Percentiles rank a stretch among this genome's conserved stretches.
phyloP scores from a whole-genome alignment of 257 asterid genomes.

The Primulina tabacum region DNA sequence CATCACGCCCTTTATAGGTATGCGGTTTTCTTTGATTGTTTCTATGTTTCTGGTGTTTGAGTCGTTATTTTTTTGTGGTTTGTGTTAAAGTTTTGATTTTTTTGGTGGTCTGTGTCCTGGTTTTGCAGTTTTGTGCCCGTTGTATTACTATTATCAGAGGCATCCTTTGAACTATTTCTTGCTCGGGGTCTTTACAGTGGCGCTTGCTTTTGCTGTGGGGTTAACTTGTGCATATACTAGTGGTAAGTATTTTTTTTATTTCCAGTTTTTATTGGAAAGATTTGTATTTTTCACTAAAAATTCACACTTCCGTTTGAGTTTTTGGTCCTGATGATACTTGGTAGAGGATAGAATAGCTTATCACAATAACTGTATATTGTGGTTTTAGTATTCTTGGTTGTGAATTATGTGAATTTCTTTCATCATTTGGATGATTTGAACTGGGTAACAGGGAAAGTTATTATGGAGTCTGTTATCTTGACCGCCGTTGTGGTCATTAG shows the following conservation, averaged over 20 bases:
- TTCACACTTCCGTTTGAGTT: no score
- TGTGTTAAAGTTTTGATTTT: neutral
- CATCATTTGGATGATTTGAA: neutral
- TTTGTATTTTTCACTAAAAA: no score
- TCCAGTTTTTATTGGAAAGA: no score
- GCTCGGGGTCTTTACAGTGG: slow-evolving; percentile 65
- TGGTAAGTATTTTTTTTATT: slow-evolving; percentile 37
- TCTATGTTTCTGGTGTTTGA: neutral
- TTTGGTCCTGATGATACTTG: no score
- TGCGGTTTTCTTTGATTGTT: neutral
- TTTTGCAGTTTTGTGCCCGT: slow-evolving; percentile 62
- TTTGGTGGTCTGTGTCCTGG: neutral
- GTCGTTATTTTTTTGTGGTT: neutral
- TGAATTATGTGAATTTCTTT: no score
- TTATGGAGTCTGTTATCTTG: slow-evolving; percentile 42
- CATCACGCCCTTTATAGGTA: slow-evolving; percentile 61
- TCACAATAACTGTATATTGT: no score
- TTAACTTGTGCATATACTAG: slow-evolving; percentile 73
- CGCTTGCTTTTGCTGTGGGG: slow-evolving; percentile 70
- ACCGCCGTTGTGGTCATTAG: slow-evolving; percentile 48
- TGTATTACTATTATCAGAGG: slow-evolving; percentile 67
- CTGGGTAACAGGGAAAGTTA: slow-evolving; percentile 40
- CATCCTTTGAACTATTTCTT: slow-evolving; percentile 77
- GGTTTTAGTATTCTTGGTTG: no score
- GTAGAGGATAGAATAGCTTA: no score